Percentiles rank a stretch among this genome's conserved stretches.
Evolutionary conservation across 192 early-diverging fungal species (phyloP).

Genomic region (Rhizophagus clarus): DNA sequence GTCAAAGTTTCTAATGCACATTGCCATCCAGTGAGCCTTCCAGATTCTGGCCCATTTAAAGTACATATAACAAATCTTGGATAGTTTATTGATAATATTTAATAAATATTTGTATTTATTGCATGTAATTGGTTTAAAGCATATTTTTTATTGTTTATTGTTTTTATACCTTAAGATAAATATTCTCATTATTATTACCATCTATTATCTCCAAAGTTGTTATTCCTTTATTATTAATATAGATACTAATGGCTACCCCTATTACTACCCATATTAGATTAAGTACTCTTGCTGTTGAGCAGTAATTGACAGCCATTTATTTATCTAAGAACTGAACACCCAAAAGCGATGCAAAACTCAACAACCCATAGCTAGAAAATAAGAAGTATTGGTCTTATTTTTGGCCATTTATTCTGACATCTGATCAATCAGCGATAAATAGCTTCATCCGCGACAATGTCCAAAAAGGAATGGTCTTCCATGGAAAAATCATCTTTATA

Average conservation of each 20-base stretch:
- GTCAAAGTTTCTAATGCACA: neutral
- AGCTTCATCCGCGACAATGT: neutral
- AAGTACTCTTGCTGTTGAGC: neutral
- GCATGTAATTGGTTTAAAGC: no score
- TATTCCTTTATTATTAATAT: neutral
- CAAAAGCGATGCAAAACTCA: neutral
- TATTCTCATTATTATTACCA: neutral
- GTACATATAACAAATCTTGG: no score
- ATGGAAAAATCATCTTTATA: constrained; percentile 5
- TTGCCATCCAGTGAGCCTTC: neutral
- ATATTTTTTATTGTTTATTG: no score
- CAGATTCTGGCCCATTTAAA: no score
- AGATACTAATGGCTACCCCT: neutral
- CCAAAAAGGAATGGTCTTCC: neutral
- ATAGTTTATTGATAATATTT: no score
- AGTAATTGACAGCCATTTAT: constrained; percentile 19
- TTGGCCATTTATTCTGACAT: neutral
- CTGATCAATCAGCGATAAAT: neutral
- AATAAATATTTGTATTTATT: no score
- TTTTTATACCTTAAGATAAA: neutral
- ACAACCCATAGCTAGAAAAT: constrained; percentile 1
- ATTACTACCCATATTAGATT: constrained; percentile 2
- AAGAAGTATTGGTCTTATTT: no score
- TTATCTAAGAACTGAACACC: constrained; percentile 16
- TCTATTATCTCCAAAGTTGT: neutral